Evolutionary conservation across 176 grass and related monocot species (phyloP).

Genomic region (Thinopyrum elongatum): DNA sequence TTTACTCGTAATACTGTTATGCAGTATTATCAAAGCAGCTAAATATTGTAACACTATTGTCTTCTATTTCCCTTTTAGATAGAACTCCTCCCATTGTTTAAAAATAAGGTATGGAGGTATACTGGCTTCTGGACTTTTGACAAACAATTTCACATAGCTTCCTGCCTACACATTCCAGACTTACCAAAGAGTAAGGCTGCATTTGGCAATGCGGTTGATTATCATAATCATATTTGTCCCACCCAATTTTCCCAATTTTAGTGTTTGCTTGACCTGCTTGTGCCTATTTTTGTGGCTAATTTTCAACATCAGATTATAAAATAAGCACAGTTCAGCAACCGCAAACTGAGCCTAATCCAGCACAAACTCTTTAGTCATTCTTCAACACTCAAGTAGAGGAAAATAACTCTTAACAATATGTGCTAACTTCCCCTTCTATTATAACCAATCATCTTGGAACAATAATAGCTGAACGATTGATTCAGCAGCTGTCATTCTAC

Average conservation of each 20-base stretch:
- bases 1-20: background rate
- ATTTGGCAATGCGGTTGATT: background rate
- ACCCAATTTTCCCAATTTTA: background rate
- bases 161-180: conserved; percentile 2
- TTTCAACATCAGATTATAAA: background rate
- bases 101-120: background rate
- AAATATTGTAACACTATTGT: background rate
- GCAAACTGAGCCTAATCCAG: background rate
- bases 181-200: background rate
- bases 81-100: background rate
- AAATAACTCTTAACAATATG: conserved; percentile 17
- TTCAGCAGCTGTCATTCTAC: background rate
- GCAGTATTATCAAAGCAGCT: background rate
- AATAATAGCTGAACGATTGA: background rate
- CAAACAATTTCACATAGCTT: conserved; percentile 10
- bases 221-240: background rate
- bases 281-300: background rate
- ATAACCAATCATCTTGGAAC: conserved; percentile 2
- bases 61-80: background rate
- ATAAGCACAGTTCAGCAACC: background rate
- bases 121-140: background rate
- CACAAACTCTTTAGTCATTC: background rate
- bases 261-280: background rate
- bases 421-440: background rate
- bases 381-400: conserved; percentile 7